Percentiles rank a stretch among this genome's conserved stretches.
Conservation (phyloP, 305 asterid species). For the Fraxinus dipetala region DNA sequence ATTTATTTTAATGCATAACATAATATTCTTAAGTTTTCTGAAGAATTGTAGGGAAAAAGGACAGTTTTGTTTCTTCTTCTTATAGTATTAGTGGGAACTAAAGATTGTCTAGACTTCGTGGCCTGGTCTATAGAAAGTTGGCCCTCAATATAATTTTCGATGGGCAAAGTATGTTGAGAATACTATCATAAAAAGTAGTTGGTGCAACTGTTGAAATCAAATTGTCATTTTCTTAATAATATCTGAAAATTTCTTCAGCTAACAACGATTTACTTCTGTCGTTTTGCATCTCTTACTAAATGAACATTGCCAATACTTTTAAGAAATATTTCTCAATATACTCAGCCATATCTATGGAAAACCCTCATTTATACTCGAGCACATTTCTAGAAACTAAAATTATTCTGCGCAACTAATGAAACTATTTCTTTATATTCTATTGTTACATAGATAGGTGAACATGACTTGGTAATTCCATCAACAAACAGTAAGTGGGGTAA, state of each 20-base stretch:
- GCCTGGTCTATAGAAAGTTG: background rate
- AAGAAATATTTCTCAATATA: background rate
- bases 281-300: background rate
- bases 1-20: background rate
- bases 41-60: background rate
- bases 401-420: background rate
- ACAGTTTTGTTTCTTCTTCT: background rate
- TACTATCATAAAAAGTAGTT: background rate
- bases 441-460: background rate
- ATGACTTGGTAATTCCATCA: background rate
- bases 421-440: background rate
- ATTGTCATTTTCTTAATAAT: background rate
- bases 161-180: background rate
- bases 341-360: background rate
- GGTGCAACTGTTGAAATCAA: background rate
- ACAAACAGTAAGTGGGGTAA: constrained; percentile 2
- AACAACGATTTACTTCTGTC: background rate
- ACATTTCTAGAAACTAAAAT: background rate
- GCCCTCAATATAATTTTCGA: background rate
- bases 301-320: background rate
- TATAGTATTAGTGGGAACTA: background rate
- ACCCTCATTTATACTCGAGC: background rate
- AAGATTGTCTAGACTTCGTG: background rate
- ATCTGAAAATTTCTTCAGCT: background rate
- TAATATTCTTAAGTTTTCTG: background rate